Percentiles rank a stretch among this genome's conserved stretches.
Evolutionary conservation across 2,329 filamentous ascomycete species (phyloP).

Genomic region (Fusarium coicis): DNA sequence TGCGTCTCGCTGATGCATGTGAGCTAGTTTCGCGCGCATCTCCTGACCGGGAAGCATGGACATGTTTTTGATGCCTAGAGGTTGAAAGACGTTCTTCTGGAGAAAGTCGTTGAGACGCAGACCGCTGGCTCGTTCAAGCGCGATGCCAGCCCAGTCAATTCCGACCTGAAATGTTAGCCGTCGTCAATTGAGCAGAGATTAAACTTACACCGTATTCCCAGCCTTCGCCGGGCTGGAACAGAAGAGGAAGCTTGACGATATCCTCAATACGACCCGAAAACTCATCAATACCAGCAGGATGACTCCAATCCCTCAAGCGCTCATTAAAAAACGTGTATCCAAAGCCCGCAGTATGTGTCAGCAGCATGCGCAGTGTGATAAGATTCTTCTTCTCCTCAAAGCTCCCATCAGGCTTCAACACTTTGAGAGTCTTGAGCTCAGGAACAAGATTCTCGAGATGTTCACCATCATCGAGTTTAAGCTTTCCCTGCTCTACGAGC

Average conservation of each 20-base stretch:
- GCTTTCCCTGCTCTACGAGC: constrained; percentile 62
- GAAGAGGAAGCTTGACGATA: constrained; percentile 60
- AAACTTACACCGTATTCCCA: constrained; percentile 69
- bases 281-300: constrained; percentile 66
- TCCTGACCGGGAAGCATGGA: constrained; percentile 66
- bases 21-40: constrained; percentile 65
- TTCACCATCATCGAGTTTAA: constrained; percentile 60
- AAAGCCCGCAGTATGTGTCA: constrained; percentile 67
- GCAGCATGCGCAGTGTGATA: constrained; percentile 68
- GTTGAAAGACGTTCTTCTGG: constrained; percentile 58
- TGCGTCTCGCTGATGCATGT: constrained; percentile 64
- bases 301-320: constrained; percentile 57
- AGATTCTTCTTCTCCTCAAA: constrained; percentile 56
- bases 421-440: constrained; percentile 59
- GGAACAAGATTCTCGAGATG: constrained; percentile 60
- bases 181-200: fast-evolving
- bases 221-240: constrained; percentile 70
- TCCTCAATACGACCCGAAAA: constrained; percentile 65
- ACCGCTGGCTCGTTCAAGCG: constrained; percentile 58
- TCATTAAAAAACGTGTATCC: constrained; percentile 67
- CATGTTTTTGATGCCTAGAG: constrained; percentile 60
- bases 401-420: constrained; percentile 54
- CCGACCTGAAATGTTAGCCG: constrained; percentile 50
- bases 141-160: constrained; percentile 65
- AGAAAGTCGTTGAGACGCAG: constrained; percentile 60